These are phyloP conservation scores for Trichoderma gracile DNA, from an alignment of 2,329 filamentous ascomycete species.

Conservation along the genomic window DNA sequence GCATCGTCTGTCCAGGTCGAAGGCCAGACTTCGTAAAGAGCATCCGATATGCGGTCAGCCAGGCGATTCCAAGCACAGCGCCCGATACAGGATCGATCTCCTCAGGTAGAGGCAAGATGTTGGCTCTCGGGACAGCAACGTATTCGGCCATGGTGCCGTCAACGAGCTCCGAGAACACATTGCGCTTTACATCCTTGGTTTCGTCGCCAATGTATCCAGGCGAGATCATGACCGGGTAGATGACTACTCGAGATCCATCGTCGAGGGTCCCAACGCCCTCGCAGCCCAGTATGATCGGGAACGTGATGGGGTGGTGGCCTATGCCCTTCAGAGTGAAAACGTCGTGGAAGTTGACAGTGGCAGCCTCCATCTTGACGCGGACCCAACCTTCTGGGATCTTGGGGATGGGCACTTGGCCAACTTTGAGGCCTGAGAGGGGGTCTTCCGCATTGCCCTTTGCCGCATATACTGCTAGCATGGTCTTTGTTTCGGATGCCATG, in stretches of 20 bases:
- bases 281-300: conserved; percentile 9
- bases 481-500: neutral
- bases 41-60: conserved; percentile 22
- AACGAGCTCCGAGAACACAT: conserved; percentile 4
- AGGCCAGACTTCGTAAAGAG: conserved; percentile 18
- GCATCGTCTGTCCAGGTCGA: conserved; percentile 19
- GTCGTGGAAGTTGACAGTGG: conserved; percentile 11
- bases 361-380: conserved; percentile 2
- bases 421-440: conserved; percentile 3
- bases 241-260: conserved; percentile 6
- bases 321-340: conserved; percentile 14
- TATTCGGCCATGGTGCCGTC: conserved; percentile 20
- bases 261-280: conserved; percentile 19
- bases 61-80: conserved; percentile 12
- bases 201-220: conserved; percentile 13
- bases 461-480: conserved; percentile 18
- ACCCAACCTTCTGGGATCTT: conserved; percentile 11
- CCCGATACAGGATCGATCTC: neutral
- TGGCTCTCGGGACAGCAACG: conserved; percentile 1
- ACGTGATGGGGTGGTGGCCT: neutral
- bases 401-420: conserved; percentile 5
- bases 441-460: neutral
- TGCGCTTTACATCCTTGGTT: conserved; percentile 9
- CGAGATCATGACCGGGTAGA: conserved; percentile 17
- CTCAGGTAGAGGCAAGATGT: neutral